Evolutionary conservation across 2,329 filamentous ascomycete species (phyloP), one percentile per base, ranked within the genome.

Genomic region (Dactylellina leptospora): DNA sequence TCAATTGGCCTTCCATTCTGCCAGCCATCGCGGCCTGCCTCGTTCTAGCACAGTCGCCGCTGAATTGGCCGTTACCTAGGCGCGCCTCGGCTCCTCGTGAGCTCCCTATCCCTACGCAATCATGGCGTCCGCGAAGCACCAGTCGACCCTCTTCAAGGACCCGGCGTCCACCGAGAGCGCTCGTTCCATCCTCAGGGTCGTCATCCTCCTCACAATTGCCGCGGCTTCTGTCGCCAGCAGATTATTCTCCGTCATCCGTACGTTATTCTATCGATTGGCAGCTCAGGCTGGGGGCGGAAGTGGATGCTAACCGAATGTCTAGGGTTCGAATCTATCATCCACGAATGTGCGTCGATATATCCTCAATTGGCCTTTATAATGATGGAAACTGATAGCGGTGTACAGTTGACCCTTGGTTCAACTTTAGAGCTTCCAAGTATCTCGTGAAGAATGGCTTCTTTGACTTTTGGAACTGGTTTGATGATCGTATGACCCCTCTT

Each of bases 401-500:
- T 78, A 45, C 79, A 99, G 93, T 99, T 83, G 95, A 99, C 82
- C 95, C 95, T 33, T 99, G 95, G 95, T 99, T 99, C 84, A 99
- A 99, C 82, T 99, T 99, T 82, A 87, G 95, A 81, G 95, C 95
- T 76, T 97, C 95, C 63, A 97, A 97, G 82, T 97, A 99, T 79
- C 87, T 99, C 62, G 91, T 99, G 62, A 87, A 93, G 79, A 87
- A 99, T 88, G 95, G 95, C 78, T 97, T 99, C 83, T 96, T 96
- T 82, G 92, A 90, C 81, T 99, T 99, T 81, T 99, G 95, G 95
- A 93, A 99, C 81, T 99, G 95, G 95, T 99, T 99, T 79, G 95
- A 99, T 82, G 95, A 99, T 84, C 89, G 95, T 89, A 84, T 75
- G 86, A 80, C 28, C 33, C 33, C 8, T 33, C 16, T 18, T 45